Conservation (phyloP, 2,329 filamentous ascomycete species). For the Harringtonia aguacate region DNA sequence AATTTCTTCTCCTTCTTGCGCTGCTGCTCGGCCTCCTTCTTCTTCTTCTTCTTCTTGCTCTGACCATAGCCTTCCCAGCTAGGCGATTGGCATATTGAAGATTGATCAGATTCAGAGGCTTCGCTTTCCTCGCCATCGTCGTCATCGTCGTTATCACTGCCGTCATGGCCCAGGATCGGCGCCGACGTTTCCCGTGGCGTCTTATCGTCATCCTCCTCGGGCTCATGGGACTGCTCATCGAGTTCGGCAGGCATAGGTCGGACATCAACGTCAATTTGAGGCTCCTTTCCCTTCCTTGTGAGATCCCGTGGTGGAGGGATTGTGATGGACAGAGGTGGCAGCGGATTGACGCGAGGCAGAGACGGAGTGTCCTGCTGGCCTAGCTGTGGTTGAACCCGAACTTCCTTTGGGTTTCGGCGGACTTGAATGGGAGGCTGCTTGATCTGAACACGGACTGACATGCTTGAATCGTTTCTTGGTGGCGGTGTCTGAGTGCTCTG, state of each 20-base stretch:
- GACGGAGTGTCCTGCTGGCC: no score
- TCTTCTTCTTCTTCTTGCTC: slow-evolving; percentile 43
- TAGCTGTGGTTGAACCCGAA: slow-evolving; percentile 11
- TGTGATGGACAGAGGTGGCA: slow-evolving; percentile 20
- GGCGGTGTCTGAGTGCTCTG: slow-evolving; percentile 5
- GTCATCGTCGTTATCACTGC: slow-evolving; percentile 11
- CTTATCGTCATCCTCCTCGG: slow-evolving; percentile 14
- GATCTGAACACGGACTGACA: slow-evolving; percentile 6
- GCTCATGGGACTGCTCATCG: slow-evolving; percentile 4
- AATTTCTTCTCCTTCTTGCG: slow-evolving; percentile 30
- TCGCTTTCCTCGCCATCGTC: slow-evolving; percentile 15
- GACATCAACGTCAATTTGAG: slow-evolving; percentile 1
- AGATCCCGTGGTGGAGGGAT: slow-evolving; percentile 14
- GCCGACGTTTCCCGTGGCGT: slow-evolving; percentile 27
- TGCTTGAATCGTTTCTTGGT: slow-evolving; percentile 3
- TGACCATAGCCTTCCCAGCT: slow-evolving; percentile 49
- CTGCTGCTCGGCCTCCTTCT: slow-evolving; percentile 30
- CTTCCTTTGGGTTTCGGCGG: slow-evolving; percentile 13
- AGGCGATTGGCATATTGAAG: slow-evolving; percentile 49
- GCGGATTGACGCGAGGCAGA: no score
- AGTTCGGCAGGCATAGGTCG: background rate
- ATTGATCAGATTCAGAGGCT: slow-evolving; percentile 28
- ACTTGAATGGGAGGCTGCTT: slow-evolving; percentile 13
- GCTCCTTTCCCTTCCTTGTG: background rate
- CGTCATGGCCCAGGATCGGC: background rate